Percentiles rank a stretch among this genome's conserved stretches.
phyloP scores from a whole-genome alignment of 2,329 filamentous ascomycete genomes.

The Monilinia laxa region DNA sequence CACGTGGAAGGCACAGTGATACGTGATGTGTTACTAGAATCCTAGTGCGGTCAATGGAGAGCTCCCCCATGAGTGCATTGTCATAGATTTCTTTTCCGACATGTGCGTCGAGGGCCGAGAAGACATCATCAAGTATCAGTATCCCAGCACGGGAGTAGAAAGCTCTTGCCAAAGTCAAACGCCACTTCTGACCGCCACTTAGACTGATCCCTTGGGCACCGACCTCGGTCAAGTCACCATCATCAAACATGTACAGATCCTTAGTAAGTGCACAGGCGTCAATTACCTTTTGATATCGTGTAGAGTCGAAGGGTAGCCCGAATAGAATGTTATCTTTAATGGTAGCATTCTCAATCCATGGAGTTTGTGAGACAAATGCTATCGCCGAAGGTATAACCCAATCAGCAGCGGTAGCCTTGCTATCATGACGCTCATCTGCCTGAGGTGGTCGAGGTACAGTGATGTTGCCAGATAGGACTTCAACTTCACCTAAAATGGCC shows the following conservation, averaged over 20 bases:
- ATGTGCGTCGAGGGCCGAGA: slow-evolving; percentile 74
- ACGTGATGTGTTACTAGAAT: slow-evolving; percentile 80
- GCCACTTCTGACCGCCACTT: slow-evolving; percentile 79
- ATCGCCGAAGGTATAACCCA: slow-evolving; percentile 68
- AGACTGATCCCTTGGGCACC: slow-evolving; percentile 81
- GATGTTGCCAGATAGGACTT: slow-evolving; percentile 62
- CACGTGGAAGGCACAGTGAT: slow-evolving; percentile 63
- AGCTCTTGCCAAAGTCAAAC: slow-evolving; percentile 73
- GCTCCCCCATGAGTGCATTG: slow-evolving; percentile 67
- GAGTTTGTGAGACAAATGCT: slow-evolving; percentile 74
- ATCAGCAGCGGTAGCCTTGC: slow-evolving; percentile 55
- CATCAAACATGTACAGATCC: slow-evolving; percentile 70
- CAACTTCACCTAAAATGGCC: slow-evolving; percentile 71
- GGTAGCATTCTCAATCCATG: slow-evolving; percentile 80
- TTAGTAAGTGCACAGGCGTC: slow-evolving; percentile 70
- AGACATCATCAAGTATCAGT: slow-evolving; percentile 76
- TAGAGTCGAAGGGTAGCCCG: slow-evolving; percentile 64
- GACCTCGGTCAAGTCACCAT: slow-evolving; percentile 76
- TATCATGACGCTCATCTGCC: slow-evolving; percentile 56
- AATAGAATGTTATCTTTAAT: slow-evolving; percentile 77
- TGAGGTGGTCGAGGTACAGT: slow-evolving; percentile 52
- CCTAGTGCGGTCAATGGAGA: slow-evolving; percentile 66
- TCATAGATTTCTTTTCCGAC: slow-evolving; percentile 77
- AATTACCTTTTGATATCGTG: slow-evolving; percentile 66
- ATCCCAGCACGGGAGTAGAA: slow-evolving; percentile 75